A percentile compares a stretch with the other conserved stretches of the same genome.
phyloP scores from a whole-genome alignment of 768 basidiomycete species.

The Cystofilobasidium ferigula region DNA sequence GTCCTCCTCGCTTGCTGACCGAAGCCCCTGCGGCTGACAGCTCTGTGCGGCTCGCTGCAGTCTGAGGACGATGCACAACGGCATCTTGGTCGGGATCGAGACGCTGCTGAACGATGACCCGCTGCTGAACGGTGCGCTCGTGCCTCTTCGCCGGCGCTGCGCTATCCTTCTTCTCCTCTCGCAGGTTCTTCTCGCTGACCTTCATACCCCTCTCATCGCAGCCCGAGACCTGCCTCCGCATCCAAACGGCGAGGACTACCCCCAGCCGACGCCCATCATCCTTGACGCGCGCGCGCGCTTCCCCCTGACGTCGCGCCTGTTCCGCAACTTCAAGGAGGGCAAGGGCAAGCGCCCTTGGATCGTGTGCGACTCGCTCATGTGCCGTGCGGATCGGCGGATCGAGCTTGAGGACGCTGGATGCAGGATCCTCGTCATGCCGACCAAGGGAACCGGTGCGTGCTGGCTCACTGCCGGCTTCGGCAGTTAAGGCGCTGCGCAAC shows the following conservation, averaged over 20 bases:
- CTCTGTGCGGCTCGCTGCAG: conserved; percentile 40
- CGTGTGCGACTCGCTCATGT: conserved; percentile 43
- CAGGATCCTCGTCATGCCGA: conserved; percentile 47
- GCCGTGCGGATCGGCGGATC: conserved; percentile 35
- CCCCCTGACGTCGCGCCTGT: conserved; percentile 54
- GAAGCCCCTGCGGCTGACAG: neutral
- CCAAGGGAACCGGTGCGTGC: conserved; percentile 40
- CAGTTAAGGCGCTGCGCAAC: neutral
- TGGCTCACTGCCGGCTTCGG: neutral
- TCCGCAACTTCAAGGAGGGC: conserved; percentile 52
- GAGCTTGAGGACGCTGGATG: conserved; percentile 59
- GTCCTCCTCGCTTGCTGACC: neutral
- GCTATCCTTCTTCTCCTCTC: neutral
- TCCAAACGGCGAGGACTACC: conserved; percentile 10
- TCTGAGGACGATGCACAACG: conserved; percentile 86
- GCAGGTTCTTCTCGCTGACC: neutral
- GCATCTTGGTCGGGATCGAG: conserved; percentile 78
- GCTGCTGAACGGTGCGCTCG: conserved; percentile 65
- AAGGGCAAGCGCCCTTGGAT: conserved; percentile 63
- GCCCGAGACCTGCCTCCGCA: conserved; percentile 32
- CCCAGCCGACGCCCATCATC: conserved; percentile 67
- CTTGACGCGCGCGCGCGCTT: conserved; percentile 67
- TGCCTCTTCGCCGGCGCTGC: conserved; percentile 47
- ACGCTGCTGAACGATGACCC: conserved; percentile 87
- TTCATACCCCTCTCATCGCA: conserved; percentile 22